Base-by-base conservation (phyloP, 805 yeast genomes). In the Candida koratica region DNA sequence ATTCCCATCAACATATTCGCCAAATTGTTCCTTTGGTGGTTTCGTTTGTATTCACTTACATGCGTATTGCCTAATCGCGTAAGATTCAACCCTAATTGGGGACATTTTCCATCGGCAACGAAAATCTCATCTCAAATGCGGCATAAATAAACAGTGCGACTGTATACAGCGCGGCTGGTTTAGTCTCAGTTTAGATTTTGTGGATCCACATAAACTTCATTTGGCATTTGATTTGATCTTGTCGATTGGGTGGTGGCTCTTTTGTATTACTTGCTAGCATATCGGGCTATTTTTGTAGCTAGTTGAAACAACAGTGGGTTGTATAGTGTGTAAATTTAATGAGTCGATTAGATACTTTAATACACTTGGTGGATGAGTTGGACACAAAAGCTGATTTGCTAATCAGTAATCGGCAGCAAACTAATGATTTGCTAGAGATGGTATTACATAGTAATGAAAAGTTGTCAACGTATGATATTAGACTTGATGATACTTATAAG, bases 291-390 rank as follows among this genome's bases (percentile, higher is more conserved):
- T 20, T 11, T 27, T 27, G n/a, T 12, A 6, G 26, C 11, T 24
- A 24, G 14, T 14, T 24, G 6, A 6, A 7, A 5, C 29, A 5
- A 5, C 16, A 14, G 6, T 28, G 11, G 22, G 20, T 28, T 28
- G 10, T 17, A n/a, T n/a, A n/a, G n/a, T n/a, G n/a, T 10, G 13
- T 18, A 17, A 14, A 3, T n/a, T n/a, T n/a, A n/a, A 39, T 42
- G 45, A 34, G 49, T 24, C 48, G 51, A 24, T 46, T 62, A 14
- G 68, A 63, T 41, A 49, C 44, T 42, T 48, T 63, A 26, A 47
- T 61, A 15, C 6, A 10, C 3, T 48, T 56, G 34, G 69, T 54
- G 28, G 62, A 64, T 31, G 45, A 49, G 24, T 47, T 67, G 6
- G 60, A 60, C 17, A 19, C 47, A 20, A 54, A 56, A 32, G 51